Percentiles rank a stretch among this genome's conserved stretches.
Evolutionary conservation across 371 early-diverging fungal species (phyloP).

Genomic region (Catenaria anguillulae): DNA sequence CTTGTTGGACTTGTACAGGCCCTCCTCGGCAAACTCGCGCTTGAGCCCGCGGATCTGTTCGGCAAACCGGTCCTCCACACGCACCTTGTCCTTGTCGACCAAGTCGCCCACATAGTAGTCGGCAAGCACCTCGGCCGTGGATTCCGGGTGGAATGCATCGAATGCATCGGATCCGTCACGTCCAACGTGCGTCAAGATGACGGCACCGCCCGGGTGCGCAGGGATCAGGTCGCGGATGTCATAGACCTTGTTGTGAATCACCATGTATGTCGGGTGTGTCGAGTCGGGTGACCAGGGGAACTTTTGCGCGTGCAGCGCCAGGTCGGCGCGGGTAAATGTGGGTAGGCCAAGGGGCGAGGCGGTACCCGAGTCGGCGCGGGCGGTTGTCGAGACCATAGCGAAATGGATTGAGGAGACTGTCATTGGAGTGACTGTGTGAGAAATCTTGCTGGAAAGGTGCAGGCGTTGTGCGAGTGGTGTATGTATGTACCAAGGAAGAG

Average conservation of each 20-base stretch:
- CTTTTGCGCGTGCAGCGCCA: background rate
- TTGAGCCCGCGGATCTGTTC: constrained; percentile 51
- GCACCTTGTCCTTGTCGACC: constrained; percentile 22
- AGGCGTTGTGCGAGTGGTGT: too few relatives aligned
- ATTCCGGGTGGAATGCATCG: constrained; percentile 63
- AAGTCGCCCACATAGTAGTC: constrained; percentile 69
- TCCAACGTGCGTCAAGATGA: constrained; percentile 58
- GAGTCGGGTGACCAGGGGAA: background rate
- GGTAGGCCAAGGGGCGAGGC: too few relatives aligned
- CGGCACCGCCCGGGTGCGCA: constrained; percentile 75
- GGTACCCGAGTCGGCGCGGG: too few relatives aligned
- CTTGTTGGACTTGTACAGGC: constrained; percentile 50
- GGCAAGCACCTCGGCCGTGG: constrained; percentile 51
- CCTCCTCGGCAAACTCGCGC: constrained; percentile 35
- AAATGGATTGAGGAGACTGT: too few relatives aligned
- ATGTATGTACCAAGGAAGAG: too few relatives aligned
- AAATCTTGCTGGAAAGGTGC: too few relatives aligned
- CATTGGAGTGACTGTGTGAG: too few relatives aligned
- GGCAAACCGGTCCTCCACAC: constrained; percentile 27
- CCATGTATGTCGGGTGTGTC: constrained; percentile 24
- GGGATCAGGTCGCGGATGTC: constrained; percentile 66
- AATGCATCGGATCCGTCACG: constrained; percentile 76
- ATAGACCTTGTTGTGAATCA: constrained; percentile 70
- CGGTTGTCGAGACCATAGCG: too few relatives aligned
- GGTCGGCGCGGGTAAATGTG: too few relatives aligned